Percentiles rank a stretch among this genome's conserved stretches.
Conservation (phyloP, 208 protist genomes). For the Leishmania guyanensis region DNA sequence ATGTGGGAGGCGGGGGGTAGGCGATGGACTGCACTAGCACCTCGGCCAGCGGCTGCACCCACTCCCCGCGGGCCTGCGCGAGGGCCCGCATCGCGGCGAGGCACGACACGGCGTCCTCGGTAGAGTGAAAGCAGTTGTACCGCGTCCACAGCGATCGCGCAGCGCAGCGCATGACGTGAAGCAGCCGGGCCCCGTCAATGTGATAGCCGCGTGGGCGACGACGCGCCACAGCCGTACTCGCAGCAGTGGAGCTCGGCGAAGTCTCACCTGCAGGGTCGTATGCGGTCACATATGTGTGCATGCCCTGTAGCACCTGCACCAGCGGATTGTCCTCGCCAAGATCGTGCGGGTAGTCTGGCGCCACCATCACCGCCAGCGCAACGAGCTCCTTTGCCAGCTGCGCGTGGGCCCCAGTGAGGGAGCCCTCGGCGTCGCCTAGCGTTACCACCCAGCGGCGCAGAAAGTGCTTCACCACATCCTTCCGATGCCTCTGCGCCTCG, state of each 20-base stretch:
- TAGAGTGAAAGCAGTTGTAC: constrained; percentile 43
- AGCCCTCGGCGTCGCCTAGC: constrained; percentile 34
- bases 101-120: constrained; percentile 47
- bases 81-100: constrained; percentile 63
- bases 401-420: constrained; percentile 32
- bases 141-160: constrained; percentile 66
- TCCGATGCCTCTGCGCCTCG: constrained; percentile 32
- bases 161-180: constrained; percentile 54
- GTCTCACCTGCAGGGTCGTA: constrained; percentile 12
- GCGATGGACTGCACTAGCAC: constrained; percentile 50
- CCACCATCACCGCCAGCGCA: constrained; percentile 38
- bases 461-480: constrained; percentile 65
- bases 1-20: constrained; percentile 28
- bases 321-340: constrained; percentile 49
- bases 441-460: constrained; percentile 65
- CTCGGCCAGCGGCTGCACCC: constrained; percentile 68
- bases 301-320: constrained; percentile 58
- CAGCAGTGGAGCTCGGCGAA: not conserved
- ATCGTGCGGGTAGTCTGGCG: constrained; percentile 67
- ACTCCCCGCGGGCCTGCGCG: constrained; percentile 46
- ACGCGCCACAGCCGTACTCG: not conserved
- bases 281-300: constrained; percentile 34
- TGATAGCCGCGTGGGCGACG: constrained; percentile 29
- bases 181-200: constrained; percentile 46
- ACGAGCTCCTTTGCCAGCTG: constrained; percentile 61